phyloP scores from a whole-genome alignment of 768 basidiomycete species.

The Leucogyrophana mollusca region DNA sequence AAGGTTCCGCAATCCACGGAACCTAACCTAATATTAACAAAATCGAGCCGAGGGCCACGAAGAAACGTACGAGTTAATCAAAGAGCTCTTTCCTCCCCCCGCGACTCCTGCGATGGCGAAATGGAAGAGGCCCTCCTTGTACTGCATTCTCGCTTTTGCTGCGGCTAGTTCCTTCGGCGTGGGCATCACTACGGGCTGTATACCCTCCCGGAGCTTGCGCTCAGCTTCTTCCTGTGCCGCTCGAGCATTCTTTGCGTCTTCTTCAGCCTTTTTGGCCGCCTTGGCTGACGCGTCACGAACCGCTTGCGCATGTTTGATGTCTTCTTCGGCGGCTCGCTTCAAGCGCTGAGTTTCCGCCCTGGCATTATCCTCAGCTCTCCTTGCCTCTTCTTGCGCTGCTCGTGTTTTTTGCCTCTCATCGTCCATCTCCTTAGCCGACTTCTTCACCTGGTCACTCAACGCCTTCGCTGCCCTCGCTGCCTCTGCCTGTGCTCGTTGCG shows the following conservation, averaged over 20 bases:
- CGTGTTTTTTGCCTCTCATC: conserved; percentile 16
- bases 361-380: conserved; percentile 19
- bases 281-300: conserved; percentile 11
- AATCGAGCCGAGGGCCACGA: conserved; percentile 10
- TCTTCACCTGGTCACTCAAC: conserved; percentile 8
- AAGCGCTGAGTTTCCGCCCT: conserved; percentile 22
- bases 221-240: conserved; percentile 7
- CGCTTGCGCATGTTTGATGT: conserved; percentile 8
- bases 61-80: conserved; percentile 24
- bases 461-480: too few relatives aligned
- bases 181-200: conserved; percentile 16
- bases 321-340: conserved; percentile 18
- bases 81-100: conserved; percentile 28
- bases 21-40: conserved; percentile 20
- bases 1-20: conserved; percentile 21
- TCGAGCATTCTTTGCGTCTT: not conserved
- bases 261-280: not conserved
- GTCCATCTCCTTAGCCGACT: conserved; percentile 15
- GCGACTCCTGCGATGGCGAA: conserved; percentile 25
- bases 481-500: too few relatives aligned
- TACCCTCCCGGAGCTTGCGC: conserved; percentile 6
- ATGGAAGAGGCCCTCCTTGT: conserved; percentile 20
- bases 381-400: conserved; percentile 22
- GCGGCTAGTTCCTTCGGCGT: conserved; percentile 10
- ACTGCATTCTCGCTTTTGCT: conserved; percentile 6